Conservation (phyloP, 495 filamentous ascomycete species). For the Penicillium subrubescens region DNA sequence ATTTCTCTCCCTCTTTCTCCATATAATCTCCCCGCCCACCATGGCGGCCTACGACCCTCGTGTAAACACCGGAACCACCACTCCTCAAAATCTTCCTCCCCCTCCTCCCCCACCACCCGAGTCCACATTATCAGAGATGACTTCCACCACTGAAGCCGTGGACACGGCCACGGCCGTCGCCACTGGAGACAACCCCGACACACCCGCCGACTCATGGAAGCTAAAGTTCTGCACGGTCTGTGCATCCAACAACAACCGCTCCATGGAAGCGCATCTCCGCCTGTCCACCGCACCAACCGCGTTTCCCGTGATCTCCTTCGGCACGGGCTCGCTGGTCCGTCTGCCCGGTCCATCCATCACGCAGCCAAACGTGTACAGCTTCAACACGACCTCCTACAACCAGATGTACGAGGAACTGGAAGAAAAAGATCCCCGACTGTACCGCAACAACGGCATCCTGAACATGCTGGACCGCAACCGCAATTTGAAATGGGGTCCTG, state of each 20-base stretch:
- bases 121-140: slow-evolving; percentile 13
- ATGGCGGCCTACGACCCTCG: slow-evolving; percentile 64
- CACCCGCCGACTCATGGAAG: slow-evolving; percentile 67
- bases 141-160: slow-evolving; percentile 8
- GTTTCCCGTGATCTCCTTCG: slow-evolving; percentile 98
- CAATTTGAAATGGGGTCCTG: slow-evolving; percentile 88
- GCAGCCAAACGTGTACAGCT: slow-evolving; percentile 95
- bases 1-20: not conserved
- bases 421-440: slow-evolving; percentile 82
- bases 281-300: slow-evolving; percentile 68
- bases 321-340: slow-evolving; percentile 92
- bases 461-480: slow-evolving; percentile 96
- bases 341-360: slow-evolving; percentile 88
- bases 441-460: slow-evolving; percentile 87
- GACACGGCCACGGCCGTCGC: slow-evolving; percentile 31
- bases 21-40: slow-evolving; percentile 20
- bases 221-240: slow-evolving; percentile 98
- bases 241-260: slow-evolving; percentile 95
- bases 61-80: slow-evolving; percentile 47
- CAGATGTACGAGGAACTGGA: slow-evolving; percentile 87
- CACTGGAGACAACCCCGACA: slow-evolving; percentile 22
- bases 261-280: slow-evolving; percentile 96
- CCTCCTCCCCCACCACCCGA: slow-evolving; percentile 56
- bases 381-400: slow-evolving; percentile 92
- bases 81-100: slow-evolving; percentile 48